Percentiles rank a stretch among this genome's conserved stretches.
Conservation (phyloP, 1,139 yeast species). For the Kazachstania sp. region DNA sequence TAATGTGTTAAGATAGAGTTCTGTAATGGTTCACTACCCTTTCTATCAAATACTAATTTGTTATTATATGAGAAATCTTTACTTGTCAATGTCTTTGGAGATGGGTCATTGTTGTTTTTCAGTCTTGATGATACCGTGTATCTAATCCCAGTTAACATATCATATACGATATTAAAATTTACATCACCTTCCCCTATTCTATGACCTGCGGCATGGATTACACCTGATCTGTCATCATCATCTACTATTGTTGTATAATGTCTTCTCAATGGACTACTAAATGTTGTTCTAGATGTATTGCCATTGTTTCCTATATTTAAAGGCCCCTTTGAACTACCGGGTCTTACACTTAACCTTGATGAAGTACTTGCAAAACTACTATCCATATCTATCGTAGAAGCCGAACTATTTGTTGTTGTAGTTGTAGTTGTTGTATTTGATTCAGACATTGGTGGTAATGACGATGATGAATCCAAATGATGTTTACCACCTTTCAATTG, state of each 20-base stretch:
- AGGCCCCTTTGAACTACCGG: not conserved
- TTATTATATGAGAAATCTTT: conserved; percentile 61
- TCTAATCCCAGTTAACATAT: conserved; percentile 92
- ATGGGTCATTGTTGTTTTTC: conserved; percentile 50
- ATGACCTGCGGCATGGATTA: conserved; percentile 44
- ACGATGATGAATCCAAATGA: not conserved
- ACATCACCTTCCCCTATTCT: conserved; percentile 85
- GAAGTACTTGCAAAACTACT: not conserved
- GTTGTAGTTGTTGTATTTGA: conserved; percentile 3
- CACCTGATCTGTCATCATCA: not conserved
- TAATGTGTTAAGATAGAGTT: not conserved
- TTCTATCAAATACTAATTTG: conserved; percentile 74
- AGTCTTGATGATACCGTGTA: conserved; percentile 78
- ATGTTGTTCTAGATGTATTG: not conserved
- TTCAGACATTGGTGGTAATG: conserved; percentile 6
- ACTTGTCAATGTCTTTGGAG: not conserved
- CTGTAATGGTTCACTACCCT: conserved; percentile 44
- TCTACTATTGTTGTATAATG: conserved; percentile 3
- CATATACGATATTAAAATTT: conserved; percentile 87
- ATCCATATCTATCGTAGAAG: not conserved
- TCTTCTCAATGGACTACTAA: not conserved
- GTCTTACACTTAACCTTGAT: not conserved
- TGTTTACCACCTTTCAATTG: conserved; percentile 2
- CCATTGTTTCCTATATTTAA: not conserved
- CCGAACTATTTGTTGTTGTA: conserved; percentile 1